Percentiles rank a stretch among this genome's conserved stretches.
phyloP scores from a whole-genome alignment of 1,284 basidiomycete species.

The Ganoderma leucocontextum region DNA sequence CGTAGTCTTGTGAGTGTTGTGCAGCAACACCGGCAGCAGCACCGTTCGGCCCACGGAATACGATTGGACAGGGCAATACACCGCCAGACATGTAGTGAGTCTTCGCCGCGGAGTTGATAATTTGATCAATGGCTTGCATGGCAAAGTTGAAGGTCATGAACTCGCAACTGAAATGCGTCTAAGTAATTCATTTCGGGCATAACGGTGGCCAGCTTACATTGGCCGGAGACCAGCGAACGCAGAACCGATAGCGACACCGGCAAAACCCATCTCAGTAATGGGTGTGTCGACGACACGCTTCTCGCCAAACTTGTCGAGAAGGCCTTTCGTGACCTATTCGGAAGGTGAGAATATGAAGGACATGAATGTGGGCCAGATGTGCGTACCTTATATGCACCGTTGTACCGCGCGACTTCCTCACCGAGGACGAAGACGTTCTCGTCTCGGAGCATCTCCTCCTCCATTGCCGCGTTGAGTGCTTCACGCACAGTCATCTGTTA shows the following conservation, averaged over 20 bases:
- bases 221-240: conserved; percentile 95
- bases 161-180: conserved; percentile 77
- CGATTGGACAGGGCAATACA: conserved; percentile 96
- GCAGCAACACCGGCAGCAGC: conserved; percentile 97
- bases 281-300: conserved; percentile 98
- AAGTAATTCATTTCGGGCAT: conserved; percentile 8
- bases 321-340: conserved; percentile 90
- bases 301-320: conserved; percentile 99
- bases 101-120: conserved; percentile 99
- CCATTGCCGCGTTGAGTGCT: conserved; percentile 97
- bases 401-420: conserved; percentile 99
- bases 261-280: conserved; percentile 99
- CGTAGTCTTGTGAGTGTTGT: conserved; percentile 92
- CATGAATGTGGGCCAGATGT: not conserved
- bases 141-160: conserved; percentile 99
- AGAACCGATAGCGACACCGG: conserved; percentile 95
- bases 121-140: conserved; percentile 99
- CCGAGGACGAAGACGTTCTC: conserved; percentile 96
- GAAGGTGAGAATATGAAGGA: not conserved
- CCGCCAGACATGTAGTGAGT: conserved; percentile 99
- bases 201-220: conserved; percentile 58
- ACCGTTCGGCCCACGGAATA: conserved; percentile 99
- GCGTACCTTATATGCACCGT: conserved; percentile 97
- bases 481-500: conserved; percentile 96
- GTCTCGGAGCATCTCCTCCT: conserved; percentile 99